Evolutionary conservation across 306 rosid species (phyloP).

Genomic region (Dicorynia guianensis): DNA sequence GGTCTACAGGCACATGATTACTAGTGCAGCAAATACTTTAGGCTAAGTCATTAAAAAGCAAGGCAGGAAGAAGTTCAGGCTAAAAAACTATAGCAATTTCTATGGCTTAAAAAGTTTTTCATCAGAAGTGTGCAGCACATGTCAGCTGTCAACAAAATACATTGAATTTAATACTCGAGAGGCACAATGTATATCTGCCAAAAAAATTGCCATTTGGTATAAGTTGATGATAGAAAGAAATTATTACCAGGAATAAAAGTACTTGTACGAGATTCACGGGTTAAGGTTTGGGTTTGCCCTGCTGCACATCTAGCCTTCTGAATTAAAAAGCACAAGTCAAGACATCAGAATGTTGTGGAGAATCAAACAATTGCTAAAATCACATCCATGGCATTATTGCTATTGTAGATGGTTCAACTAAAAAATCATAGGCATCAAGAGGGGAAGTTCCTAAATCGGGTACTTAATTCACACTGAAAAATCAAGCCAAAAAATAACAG

Average conservation of each 20-base stretch:
- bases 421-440: constrained; percentile 18
- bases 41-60: background rate
- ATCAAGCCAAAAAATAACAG: background rate
- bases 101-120: background rate
- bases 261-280: constrained; percentile 58
- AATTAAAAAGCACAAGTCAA: constrained; percentile 35
- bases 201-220: background rate
- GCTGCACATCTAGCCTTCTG: constrained; percentile 73
- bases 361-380: background rate
- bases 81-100: background rate
- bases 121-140: background rate
- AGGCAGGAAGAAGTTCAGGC: background rate
- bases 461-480: background rate
- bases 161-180: background rate
- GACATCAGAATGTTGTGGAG: constrained; percentile 27
- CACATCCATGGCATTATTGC: background rate
- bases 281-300: constrained; percentile 69
- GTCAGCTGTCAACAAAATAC: constrained; percentile 4
- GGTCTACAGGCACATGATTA: constrained; percentile 19
- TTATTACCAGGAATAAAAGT: constrained; percentile 74
- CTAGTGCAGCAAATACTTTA: background rate
- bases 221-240: background rate
- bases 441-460: background rate
- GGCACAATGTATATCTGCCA: background rate
- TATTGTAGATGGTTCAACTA: background rate